A percentile compares a stretch with the other conserved stretches of the same genome.
Evolutionary conservation across 73 alveolate species (phyloP).

Genomic region (Tetrahymena thermophila): DNA sequence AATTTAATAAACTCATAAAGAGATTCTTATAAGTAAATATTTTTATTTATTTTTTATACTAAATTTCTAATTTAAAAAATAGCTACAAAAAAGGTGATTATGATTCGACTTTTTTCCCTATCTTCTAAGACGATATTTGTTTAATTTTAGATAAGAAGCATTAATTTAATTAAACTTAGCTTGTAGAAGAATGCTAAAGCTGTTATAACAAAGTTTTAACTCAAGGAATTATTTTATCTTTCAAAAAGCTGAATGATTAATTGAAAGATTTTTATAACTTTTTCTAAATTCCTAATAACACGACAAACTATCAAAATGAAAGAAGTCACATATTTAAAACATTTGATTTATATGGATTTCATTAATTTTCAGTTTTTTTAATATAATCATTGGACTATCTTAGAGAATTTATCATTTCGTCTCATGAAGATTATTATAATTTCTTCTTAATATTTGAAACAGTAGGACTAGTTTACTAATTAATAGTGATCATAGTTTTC

Average conservation of each 20-base stretch:
- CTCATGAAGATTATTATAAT: not conserved
- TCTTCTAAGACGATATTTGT: not conserved
- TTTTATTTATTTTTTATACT: not conserved
- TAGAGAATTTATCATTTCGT: not conserved
- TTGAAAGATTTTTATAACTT: not conserved
- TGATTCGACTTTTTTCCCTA: not conserved
- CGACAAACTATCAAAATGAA: not conserved
- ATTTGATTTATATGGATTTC: not conserved
- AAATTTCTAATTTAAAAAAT: not conserved
- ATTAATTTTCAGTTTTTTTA: not conserved
- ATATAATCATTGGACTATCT: not conserved
- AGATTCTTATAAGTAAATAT: not conserved
- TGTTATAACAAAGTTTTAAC: not conserved
- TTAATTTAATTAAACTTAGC: not conserved
- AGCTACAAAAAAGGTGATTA: not conserved
- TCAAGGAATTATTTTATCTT: not conserved
- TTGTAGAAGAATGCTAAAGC: not conserved
- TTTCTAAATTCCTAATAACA: not conserved
- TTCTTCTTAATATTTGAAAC: not conserved
- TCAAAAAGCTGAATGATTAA: not conserved
- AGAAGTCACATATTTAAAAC: not conserved
- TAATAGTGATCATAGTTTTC: not conserved
- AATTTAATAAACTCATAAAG: not conserved
- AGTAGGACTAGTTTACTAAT: not conserved
- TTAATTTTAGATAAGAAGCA: not conserved